A percentile compares a stretch with the other conserved stretches of the same genome.
Conservation (phyloP, 345 rosid genomes). For the Trapa bicornis region DNA sequence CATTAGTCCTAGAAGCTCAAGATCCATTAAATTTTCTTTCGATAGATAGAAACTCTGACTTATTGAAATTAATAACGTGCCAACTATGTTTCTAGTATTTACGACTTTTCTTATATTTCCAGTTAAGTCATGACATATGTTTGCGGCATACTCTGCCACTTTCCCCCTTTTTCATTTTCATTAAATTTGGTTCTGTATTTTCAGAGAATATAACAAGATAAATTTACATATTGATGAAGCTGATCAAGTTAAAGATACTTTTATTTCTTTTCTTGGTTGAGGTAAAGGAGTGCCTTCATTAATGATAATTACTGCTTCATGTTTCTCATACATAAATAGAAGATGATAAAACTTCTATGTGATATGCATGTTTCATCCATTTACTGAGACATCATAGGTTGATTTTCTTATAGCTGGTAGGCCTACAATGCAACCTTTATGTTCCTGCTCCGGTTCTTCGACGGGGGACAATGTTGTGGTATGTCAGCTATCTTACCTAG, state of each 20-base stretch:
- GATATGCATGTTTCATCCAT: neutral
- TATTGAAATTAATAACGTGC: neutral
- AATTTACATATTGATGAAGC: constrained; percentile 32
- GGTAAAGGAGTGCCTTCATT: constrained; percentile 68
- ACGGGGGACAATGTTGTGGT: constrained; percentile 59
- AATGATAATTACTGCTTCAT: constrained; percentile 25
- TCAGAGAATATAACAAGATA: constrained; percentile 36
- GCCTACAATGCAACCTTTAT: constrained; percentile 83
- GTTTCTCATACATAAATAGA: neutral
- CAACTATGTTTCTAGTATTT: constrained; percentile 2
- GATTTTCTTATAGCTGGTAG: constrained; percentile 41
- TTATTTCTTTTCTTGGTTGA: constrained; percentile 69
- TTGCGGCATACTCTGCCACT: neutral
- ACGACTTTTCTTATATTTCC: neutral
- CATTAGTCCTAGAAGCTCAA: constrained; percentile 19
- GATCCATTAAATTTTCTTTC: constrained; percentile 12
- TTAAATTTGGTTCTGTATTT: constrained; percentile 8
- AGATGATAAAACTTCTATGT: neutral
- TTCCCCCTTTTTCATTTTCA: neutral
- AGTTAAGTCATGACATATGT: neutral
- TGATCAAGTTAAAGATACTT: constrained; percentile 53
- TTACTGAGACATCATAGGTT: neutral
- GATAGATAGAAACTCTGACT: constrained; percentile 14
- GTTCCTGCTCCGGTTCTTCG: constrained; percentile 67
- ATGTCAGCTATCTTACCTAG: constrained; percentile 3